Base-by-base conservation (phyloP, 2,329 filamentous ascomycete genomes). In the Xylaria sp. region DNA sequence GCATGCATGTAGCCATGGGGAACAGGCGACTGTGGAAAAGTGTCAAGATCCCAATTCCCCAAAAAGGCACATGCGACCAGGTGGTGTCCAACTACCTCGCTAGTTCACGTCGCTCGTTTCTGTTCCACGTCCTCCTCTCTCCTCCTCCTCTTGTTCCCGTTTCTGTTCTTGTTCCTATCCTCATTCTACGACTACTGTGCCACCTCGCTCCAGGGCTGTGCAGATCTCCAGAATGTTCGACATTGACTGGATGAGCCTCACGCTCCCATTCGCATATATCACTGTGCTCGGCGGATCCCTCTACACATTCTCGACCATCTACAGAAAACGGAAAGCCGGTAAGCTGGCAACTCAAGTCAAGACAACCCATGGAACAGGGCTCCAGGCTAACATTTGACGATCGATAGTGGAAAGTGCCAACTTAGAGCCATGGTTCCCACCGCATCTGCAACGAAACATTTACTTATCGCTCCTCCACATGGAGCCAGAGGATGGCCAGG, bases 391-490 rank as follows among this genome's bases (percentile, higher is more conserved):
- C 33, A 21, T 40, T 8, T 31, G 27, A 5, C 31, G 2, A 48
- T 17, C 54, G 57, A 57, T 68, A 93, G 90, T 83, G 67, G 87
- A 92, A 80, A 90, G 90, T 71, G 90, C 92, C 55, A 92, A 91
- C 69, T 87, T 99, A 64, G 92, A 91, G 68, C 93, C 94, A 69
- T 99, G 95, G 94, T 99, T 99, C 78, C 89, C 90, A 23, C 85
- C 90, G 54, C 93, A 99, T 76, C 83, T 96, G 53, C 91, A 95
- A 78, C 91, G 94, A 78, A 93, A 99, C 78, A 87, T 99, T 74
- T 99, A 98, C 82, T 87, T 97, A 63, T 93, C 93, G 44, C 87
- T 99, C 40, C 84, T 97, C 53, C 93, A 99, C 79, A 84, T 95
- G 74, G 84, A 86, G 57, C 82, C 86, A 56, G 83, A 85, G 68